These are phyloP conservation scores for Musa balbisiana DNA, from an alignment of 202 grass and related monocot genomes.

Conservation along the genomic window DNA sequence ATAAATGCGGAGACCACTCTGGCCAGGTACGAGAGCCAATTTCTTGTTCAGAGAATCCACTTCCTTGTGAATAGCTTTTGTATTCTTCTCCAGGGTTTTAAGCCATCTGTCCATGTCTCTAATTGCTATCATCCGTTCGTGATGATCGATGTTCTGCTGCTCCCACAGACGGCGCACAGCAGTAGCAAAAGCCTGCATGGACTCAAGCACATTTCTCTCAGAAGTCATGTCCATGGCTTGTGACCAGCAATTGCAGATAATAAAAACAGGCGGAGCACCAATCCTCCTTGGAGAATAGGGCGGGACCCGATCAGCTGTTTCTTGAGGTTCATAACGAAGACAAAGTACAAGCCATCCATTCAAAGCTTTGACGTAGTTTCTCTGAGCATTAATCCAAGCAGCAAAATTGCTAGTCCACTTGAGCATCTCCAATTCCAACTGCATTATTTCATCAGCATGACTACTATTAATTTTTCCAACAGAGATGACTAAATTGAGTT, in stretches of 20 bases:
- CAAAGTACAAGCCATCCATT: slow-evolving; percentile 84
- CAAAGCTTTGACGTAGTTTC: slow-evolving; percentile 59
- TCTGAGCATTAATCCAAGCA: slow-evolving; percentile 73
- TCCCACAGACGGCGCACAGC: slow-evolving; percentile 44
- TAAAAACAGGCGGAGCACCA: slow-evolving; percentile 74
- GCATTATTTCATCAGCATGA: slow-evolving; percentile 27
- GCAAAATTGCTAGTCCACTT: slow-evolving; percentile 79
- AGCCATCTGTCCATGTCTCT: slow-evolving; percentile 66
- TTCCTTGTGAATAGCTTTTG: slow-evolving; percentile 64
- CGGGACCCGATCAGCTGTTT: slow-evolving; percentile 41
- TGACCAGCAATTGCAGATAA: slow-evolving; percentile 72
- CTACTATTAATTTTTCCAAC: slow-evolving; percentile 19
- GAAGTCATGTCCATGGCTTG: slow-evolving; percentile 63
- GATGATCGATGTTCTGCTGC: slow-evolving; percentile 42
- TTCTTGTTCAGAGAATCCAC: slow-evolving; percentile 65
- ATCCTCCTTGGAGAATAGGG: slow-evolving; percentile 62
- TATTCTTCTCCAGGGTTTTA: slow-evolving; percentile 55
- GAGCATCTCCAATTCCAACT: slow-evolving; percentile 73
- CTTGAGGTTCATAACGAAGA: slow-evolving; percentile 49
- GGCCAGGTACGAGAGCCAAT: slow-evolving; percentile 47
- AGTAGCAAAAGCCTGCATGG: slow-evolving; percentile 52
- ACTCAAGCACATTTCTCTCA: slow-evolving; percentile 50
- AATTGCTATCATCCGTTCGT: slow-evolving; percentile 38
- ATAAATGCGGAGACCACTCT: slow-evolving; percentile 34
- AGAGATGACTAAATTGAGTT: slow-evolving; percentile 40